Base-by-base conservation (phyloP, 2,329 filamentous ascomycete species). In the Colletotrichum kahawae region DNA sequence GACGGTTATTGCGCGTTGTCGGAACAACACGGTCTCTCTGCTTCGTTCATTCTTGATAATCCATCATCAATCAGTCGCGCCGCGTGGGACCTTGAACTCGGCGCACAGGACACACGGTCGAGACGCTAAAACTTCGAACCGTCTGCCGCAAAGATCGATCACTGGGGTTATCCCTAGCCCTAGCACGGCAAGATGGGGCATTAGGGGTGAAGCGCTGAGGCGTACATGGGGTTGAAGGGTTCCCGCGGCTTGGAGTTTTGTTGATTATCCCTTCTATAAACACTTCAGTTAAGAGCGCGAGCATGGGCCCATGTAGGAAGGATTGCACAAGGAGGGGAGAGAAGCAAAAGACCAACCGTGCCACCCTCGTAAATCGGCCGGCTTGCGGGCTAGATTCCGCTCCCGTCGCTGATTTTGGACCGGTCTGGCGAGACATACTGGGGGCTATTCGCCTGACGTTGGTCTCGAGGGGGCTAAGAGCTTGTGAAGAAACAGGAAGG, bases 101-200 rank as follows among this genome's bases (percentile, higher is more conserved):
- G 57, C 33, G 59, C 16, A 43, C 38, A 43, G 38, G 34, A 60
- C 57, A 74, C 59, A 64, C 67, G 54, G 67, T 51, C 67, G 48
- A 27, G 54, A 64, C 67, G 71, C 71, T 59, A 74, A 64, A 70
- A 34, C 54, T 29, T 74, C 71, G 66, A 74, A 74, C 59, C 29
- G 59, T 70, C 59, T 68, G 62, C 68, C 71, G 33, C 51, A 67
- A 59, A 74, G 67, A 74, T 71, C 72, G 62, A 74, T 71, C 68
- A 62, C 31, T 24, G 59, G 71, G 51, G 27, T 24, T n/a, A 27
- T 36, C 34, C 68, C 38, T 66, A 33, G 54, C 68, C 72, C 62
- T 62, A 27, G 21, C 62, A 43, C 18, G 38, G 29, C 43, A 31
- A 67, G 27, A 59, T 62, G 72, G 72, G 33, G 68, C 62, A 29